Percentiles rank a stretch among this genome's conserved stretches.
Conservation (phyloP, 805 yeast species). For the Candida fluviatilis region DNA sequence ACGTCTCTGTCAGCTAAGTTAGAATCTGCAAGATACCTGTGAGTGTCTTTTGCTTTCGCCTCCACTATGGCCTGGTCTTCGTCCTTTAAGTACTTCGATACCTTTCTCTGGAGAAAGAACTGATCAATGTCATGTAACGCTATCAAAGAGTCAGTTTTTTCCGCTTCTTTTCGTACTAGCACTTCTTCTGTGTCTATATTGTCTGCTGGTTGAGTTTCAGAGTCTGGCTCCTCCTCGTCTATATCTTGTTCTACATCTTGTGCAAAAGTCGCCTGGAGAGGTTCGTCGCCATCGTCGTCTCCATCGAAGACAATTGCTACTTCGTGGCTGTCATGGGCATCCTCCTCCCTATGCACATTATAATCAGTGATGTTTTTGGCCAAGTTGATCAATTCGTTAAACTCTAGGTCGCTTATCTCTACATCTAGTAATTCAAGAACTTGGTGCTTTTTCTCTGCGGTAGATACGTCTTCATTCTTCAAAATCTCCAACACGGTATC, state of each 20-base stretch:
- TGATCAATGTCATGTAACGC: slow-evolving; percentile 20
- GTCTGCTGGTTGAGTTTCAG: background rate
- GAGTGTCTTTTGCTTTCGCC: slow-evolving; percentile 24
- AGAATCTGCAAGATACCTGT: slow-evolving; percentile 32
- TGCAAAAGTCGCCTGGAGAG: slow-evolving; percentile 20
- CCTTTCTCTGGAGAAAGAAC: slow-evolving; percentile 51
- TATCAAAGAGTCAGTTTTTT: slow-evolving; percentile 1
- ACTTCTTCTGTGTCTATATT: background rate
- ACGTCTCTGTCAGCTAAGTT: slow-evolving; percentile 37
- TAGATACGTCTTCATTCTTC: slow-evolving; percentile 43
- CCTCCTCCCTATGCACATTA: slow-evolving; percentile 15
- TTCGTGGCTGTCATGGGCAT: slow-evolving; percentile 38
- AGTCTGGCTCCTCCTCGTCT: slow-evolving; percentile 10
- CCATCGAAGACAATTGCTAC: slow-evolving; percentile 34
- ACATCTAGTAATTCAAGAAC: slow-evolving; percentile 46
- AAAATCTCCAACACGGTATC: slow-evolving; percentile 58
- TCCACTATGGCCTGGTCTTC: slow-evolving; percentile 38
- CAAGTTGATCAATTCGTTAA: slow-evolving; percentile 44
- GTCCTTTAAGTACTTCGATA: slow-evolving; percentile 34
- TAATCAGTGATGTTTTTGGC: slow-evolving; percentile 51
- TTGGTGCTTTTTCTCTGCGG: slow-evolving; percentile 42
- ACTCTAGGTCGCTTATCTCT: slow-evolving; percentile 37
- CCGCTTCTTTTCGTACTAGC: background rate
- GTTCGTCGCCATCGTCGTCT: slow-evolving; percentile 17
- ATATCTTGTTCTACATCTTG: slow-evolving; percentile 24